These are phyloP conservation scores for Phytophthora parvispora DNA, from an alignment of 352 stramenopile species.

Conservation along the genomic window DNA sequence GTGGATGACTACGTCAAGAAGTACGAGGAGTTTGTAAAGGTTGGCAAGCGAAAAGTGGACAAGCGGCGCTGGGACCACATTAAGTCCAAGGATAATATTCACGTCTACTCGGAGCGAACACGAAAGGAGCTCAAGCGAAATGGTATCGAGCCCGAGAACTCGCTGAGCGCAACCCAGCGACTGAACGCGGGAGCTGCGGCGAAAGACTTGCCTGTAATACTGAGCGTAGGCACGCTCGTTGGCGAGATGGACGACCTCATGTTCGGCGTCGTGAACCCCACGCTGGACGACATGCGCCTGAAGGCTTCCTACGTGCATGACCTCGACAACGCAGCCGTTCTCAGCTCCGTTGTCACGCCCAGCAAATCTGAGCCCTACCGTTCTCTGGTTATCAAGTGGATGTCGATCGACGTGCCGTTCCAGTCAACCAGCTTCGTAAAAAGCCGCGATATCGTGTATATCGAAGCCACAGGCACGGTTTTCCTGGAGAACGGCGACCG, in stretches of 20 bases:
- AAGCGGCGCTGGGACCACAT: constrained; percentile 22
- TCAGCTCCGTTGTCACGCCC: constrained; percentile 24
- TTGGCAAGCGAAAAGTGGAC: constrained; percentile 24
- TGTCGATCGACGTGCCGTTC: constrained; percentile 29
- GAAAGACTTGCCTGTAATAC: constrained; percentile 23
- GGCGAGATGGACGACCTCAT: constrained; percentile 43
- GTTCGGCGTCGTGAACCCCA: constrained; percentile 39
- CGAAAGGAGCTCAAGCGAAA: constrained; percentile 7
- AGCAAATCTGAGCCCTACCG: constrained; percentile 31
- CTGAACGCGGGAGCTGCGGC: background rate
- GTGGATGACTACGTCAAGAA: constrained; percentile 32
- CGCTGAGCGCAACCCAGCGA: constrained; percentile 1
- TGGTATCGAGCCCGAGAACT: constrained; percentile 18
- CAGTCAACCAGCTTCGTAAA: constrained; percentile 20
- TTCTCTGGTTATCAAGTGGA: constrained; percentile 42
- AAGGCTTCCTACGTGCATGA: constrained; percentile 33
- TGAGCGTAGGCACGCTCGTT: constrained; percentile 26
- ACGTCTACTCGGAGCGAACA: constrained; percentile 19
- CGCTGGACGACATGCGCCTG: constrained; percentile 33
- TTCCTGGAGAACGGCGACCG: constrained; percentile 28
- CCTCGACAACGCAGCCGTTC: constrained; percentile 20
- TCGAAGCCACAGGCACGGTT: constrained; percentile 40
- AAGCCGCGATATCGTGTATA: constrained; percentile 42
- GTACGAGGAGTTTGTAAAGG: constrained; percentile 27
- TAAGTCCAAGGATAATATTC: constrained; percentile 27